Evolutionary conservation across 441 rosid genomes (phyloP), one percentile per base, ranked within the genome.

Genomic region (Euphorbia celastroides): DNA sequence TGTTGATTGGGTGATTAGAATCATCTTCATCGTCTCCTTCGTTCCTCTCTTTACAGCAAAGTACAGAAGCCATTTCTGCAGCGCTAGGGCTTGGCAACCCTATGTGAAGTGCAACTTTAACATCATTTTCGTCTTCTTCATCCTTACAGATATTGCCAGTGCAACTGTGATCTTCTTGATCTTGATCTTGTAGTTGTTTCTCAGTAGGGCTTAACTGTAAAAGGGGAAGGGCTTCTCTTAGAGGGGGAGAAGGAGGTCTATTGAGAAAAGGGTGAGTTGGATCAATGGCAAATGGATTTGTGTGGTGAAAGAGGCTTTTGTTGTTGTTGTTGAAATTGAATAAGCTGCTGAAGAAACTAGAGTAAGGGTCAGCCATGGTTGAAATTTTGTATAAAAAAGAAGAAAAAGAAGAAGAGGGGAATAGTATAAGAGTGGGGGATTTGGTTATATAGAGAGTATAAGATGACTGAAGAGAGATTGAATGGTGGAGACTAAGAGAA

Each of bases 31-130:
- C 85, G 30, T 72, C 84, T 27, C 74, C 85, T 28, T 66, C 75
- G 46, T 71, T 81, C 58, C 71, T 79, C 72, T 84, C 88, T 60
- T 86, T 81, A 65, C 89, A 83, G 60, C 84, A 78, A 38, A 87
- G 71, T 48, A 86, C 82, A 65, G 88, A 77, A 7, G 86, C 88
- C 85, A 88, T 80, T 67, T 88, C 93, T 50, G 86, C 86, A 60
- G 86, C 81, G 63, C 86, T 89, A 83, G 92, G 93, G 87, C 80
- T 93, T n/a, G 97, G 97, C 60, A 93, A 81, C 70, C 98, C 98
- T 80, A 93, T 82, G 68, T 93, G 96, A 7, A 93, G 96, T 75
- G 96, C 92, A 70, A 90, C 96, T 10, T 89, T 83, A 59, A 85
- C 92, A 62, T 72, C 74, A 58, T 78, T 83, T 20, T 79, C 79